Conservation (phyloP, 345 rosid genomes). For the Sisymbrium irio region DNA sequence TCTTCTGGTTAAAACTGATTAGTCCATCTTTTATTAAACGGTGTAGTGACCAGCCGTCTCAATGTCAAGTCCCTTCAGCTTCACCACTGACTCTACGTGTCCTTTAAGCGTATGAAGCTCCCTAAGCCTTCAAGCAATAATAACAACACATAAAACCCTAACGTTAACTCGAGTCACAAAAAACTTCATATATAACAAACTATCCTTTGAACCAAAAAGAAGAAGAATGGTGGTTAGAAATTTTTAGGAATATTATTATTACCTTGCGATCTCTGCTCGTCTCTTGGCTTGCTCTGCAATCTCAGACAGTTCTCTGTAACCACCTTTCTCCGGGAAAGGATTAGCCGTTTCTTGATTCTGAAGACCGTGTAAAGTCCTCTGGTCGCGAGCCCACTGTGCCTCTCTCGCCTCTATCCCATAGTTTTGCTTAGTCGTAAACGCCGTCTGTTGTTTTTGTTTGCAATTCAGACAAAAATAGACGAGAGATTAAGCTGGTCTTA, state of each 20-base stretch:
- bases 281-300: constrained; percentile 91
- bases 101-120: constrained; percentile 85
- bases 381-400: constrained; percentile 90
- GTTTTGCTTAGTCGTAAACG: constrained; percentile 86
- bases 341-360: constrained; percentile 52
- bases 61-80: constrained; percentile 77
- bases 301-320: constrained; percentile 69
- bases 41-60: constrained; percentile 86
- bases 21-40: constrained; percentile 35
- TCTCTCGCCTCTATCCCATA: constrained; percentile 85
- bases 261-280: constrained; percentile 89
- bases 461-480: not conserved
- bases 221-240: not conserved
- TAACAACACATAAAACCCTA: not conserved
- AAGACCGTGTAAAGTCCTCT: constrained; percentile 81
- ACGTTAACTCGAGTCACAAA: constrained; percentile 6
- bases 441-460: constrained; percentile 45
- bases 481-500: not conserved
- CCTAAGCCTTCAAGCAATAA: constrained; percentile 50
- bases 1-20: not conserved
- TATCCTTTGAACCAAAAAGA: no score
- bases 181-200: not conserved
- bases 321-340: constrained; percentile 54
- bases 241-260: not conserved
- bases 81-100: constrained; percentile 88